phyloP scores from a whole-genome alignment of 495 filamentous ascomycete species.

The Hyaloscypha variabilis region DNA sequence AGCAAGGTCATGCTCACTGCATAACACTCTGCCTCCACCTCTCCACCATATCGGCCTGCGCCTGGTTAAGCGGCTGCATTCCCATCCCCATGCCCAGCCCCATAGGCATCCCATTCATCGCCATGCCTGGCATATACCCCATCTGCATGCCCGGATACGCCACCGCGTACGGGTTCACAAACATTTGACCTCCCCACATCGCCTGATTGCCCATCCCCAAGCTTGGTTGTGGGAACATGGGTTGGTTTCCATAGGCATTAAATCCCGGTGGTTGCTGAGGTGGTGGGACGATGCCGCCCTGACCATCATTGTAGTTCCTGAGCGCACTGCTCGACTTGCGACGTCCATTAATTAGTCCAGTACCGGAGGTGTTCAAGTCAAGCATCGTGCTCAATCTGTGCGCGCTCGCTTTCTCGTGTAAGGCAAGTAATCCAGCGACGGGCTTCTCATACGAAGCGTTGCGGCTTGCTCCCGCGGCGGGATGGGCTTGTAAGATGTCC shows the following conservation, averaged over 20 bases:
- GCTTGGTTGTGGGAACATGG: slow-evolving; percentile 27
- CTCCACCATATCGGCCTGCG: slow-evolving; percentile 80
- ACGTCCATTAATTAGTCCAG: not conserved
- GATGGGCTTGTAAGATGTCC: slow-evolving; percentile 60
- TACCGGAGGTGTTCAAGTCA: slow-evolving; percentile 20
- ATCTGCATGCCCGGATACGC: slow-evolving; percentile 33
- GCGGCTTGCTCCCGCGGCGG: slow-evolving; percentile 30
- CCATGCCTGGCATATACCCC: slow-evolving; percentile 37
- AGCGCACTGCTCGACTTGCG: slow-evolving; percentile 41
- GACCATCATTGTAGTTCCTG: slow-evolving; percentile 53
- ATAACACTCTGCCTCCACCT: slow-evolving; percentile 85
- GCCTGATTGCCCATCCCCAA: slow-evolving; percentile 19
- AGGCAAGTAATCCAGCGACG: slow-evolving; percentile 39
- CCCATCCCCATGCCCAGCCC: slow-evolving; percentile 38
- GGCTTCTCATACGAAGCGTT: slow-evolving; percentile 19
- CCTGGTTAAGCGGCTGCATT: slow-evolving; percentile 50
- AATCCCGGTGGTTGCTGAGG: not conserved
- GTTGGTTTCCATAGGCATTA: slow-evolving; percentile 9
- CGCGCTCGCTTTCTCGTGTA: slow-evolving; percentile 34
- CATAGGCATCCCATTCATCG: slow-evolving; percentile 22
- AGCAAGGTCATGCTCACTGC: too few species aligned
- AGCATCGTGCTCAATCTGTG: slow-evolving; percentile 33
- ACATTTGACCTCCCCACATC: slow-evolving; percentile 16
- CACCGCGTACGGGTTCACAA: slow-evolving; percentile 28
- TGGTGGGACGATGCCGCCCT: slow-evolving; percentile 39